These are phyloP conservation scores for Nigrograna mackinnonii DNA, from an alignment of 2,329 filamentous ascomycete genomes.

Conservation along the genomic window DNA sequence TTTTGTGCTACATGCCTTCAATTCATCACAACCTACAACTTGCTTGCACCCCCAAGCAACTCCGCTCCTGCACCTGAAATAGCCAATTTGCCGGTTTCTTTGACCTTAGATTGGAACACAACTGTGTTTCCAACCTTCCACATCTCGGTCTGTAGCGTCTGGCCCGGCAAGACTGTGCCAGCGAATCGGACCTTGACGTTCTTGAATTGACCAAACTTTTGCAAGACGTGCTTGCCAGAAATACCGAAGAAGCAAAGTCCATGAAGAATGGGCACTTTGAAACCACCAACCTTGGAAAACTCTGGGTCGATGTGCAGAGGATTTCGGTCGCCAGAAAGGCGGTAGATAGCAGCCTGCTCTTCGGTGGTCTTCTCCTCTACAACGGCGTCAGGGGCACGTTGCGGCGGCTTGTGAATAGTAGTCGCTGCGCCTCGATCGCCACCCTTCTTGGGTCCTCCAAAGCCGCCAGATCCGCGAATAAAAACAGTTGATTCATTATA, in stretches of 20 bases:
- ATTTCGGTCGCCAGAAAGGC: slow-evolving; percentile 92
- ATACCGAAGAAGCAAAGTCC: slow-evolving; percentile 96
- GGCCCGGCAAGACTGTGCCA: slow-evolving; percentile 80
- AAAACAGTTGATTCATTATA: slow-evolving; percentile 97
- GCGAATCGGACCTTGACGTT: slow-evolving; percentile 94
- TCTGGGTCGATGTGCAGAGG: slow-evolving; percentile 93
- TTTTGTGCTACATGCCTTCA: too few relatives aligned
- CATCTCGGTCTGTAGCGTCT: slow-evolving; percentile 91
- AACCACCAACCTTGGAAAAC: slow-evolving; percentile 94
- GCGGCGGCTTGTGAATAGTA: slow-evolving; percentile 76
- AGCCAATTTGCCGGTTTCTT: slow-evolving; percentile 89
- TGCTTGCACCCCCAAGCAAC: slow-evolving; percentile 58
- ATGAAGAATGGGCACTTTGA: slow-evolving; percentile 92
- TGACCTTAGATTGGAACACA: slow-evolving; percentile 84
- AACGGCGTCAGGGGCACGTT: slow-evolving; percentile 76
- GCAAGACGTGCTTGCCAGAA: slow-evolving; percentile 85
- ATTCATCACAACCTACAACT: too few relatives aligned
- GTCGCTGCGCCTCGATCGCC: slow-evolving; percentile 79
- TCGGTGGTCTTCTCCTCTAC: slow-evolving; percentile 85
- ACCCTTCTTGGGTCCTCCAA: slow-evolving; percentile 80
- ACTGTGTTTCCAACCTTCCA: slow-evolving; percentile 84
- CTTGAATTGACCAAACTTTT: slow-evolving; percentile 80
- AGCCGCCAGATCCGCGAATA: slow-evolving; percentile 87
- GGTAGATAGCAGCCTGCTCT: slow-evolving; percentile 92
- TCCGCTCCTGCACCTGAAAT: slow-evolving; percentile 83